phyloP scores from a whole-genome alignment of 768 basidiomycete genomes.

The Coprinopsis marcescibilis region DNA sequence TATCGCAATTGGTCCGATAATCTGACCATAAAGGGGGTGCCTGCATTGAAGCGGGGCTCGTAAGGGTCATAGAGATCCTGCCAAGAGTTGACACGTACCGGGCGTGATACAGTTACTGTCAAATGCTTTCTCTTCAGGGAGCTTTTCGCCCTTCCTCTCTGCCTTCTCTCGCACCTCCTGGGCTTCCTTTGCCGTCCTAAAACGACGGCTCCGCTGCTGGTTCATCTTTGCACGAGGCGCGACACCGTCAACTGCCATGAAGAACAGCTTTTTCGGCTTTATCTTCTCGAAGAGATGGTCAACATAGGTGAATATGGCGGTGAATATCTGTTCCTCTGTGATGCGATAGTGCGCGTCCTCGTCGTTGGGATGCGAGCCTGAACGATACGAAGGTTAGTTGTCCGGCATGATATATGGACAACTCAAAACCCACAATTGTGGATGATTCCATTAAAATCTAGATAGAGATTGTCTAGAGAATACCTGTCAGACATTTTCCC shows the following conservation, averaged over 20 bases:
- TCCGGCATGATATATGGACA: neutral
- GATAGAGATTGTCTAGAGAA: conserved; percentile 74
- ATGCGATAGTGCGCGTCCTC: conserved; percentile 93
- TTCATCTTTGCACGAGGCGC: conserved; percentile 99
- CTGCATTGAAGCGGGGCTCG: conserved; percentile 38
- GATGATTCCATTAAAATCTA: conserved; percentile 93
- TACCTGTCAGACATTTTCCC: conserved; percentile 11
- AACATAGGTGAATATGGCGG: conserved; percentile 94
- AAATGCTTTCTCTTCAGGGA: conserved; percentile 93
- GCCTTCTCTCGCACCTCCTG: conserved; percentile 86
- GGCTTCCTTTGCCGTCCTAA: conserved; percentile 91
- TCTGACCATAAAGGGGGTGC: conserved; percentile 92
- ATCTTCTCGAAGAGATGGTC: conserved; percentile 96
- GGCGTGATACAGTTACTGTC: conserved; percentile 99
- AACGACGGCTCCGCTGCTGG: conserved; percentile 90
- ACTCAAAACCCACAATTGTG: conserved; percentile 57
- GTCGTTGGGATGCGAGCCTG: conserved; percentile 94
- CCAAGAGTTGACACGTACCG: conserved; percentile 42
- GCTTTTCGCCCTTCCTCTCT: conserved; percentile 78
- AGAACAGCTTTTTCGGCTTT: conserved; percentile 95
- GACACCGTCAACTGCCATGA: conserved; percentile 98
- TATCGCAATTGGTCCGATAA: conserved; percentile 91
- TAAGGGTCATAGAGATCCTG: neutral
- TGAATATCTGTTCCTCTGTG: conserved; percentile 95
- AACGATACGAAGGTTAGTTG: neutral